Base-by-base conservation (phyloP, 768 basidiomycete species). In the Clathrus columnatus region DNA sequence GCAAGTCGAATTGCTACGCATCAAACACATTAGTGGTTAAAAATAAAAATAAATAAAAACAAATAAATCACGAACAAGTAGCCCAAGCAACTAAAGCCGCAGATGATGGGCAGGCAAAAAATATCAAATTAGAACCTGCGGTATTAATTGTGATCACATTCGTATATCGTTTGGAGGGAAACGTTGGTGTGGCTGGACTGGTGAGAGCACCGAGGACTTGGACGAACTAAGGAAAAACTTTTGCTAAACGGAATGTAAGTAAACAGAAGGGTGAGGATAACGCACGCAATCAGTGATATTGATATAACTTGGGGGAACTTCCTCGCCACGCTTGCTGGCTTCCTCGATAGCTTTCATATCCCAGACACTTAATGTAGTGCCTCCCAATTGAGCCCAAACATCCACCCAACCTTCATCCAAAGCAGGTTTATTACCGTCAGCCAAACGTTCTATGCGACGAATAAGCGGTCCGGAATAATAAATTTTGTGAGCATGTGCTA, bases 91-190 rank as follows among this genome's bases (percentile, higher is more conserved):
- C 75, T 51, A 94, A 75, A 16, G 83, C 78, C 44, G 73, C 67
- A 26, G 83, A 79, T 20, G 77, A 77, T 17, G 86, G 85, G 65
- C 91, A 94, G 7, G 91, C 87, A 71, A 97, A 95, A 2, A 95
- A 70, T 28, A 93, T 72, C 45, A 93, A 75, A 67, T 98, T 97
- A 27, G 84, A 84, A 20, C 95, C 95, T 0, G 94, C 95, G 5
- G 90, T 95, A 67, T 94, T 99, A 61, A 99, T 75, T 0, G 91
- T 90, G 56, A 97, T 78, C 51, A 97, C 86, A 65, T 91, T 88
- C 0, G 74, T 74, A 61, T 82, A 87, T 60, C 81, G 79, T 64
- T 79, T 77, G 0, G 76, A 61, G 1, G 85, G 81, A 0, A 71
- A 60, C 10, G 67, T 73, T 0, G 73, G 65, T 0, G 78, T 76